Evolutionary conservation across 306 rosid genomes (phyloP), one percentile per base, ranked within the genome.

Genomic region (Quercus dentata): DNA sequence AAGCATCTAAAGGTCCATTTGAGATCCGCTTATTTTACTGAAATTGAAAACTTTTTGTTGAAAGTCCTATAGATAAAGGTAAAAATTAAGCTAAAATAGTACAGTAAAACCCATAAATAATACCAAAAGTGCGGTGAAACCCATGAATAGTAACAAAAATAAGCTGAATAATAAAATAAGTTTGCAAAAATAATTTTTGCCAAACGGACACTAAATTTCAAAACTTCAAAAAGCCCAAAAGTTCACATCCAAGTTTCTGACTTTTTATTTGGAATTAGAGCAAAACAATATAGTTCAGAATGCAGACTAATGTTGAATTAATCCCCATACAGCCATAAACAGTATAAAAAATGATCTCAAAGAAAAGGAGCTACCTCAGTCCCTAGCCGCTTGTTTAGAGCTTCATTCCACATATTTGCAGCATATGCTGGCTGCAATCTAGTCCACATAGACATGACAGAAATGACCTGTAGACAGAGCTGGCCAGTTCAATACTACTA

Each of bases 401-500:
- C 99, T 85, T 95, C 99, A 85, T 95, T 95, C 98, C 95, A 95
- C 99, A 95, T 95, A 81, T 92, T 95, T 78, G 97, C 98, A 88
- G 99, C 99, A 89, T 92, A 95, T 15, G 91, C 83, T 25, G 99
- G 99, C 92, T 95, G 99, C 97, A 95, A 30, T 77, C 97, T 88
- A 25, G 95, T 90, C 99, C 98, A 95, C 97, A 95, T 91, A 78
- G 99, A 91, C 98, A 95, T 95, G 94, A 95, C 97, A 90, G 99
- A 95, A 87, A 87, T 90, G 80, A 95, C 97, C 99, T 95, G 94
- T 79, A 81, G 76, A 61, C 73, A 69, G 20, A 81, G 56, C 68
- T 71, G 8, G 38, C 57, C 73, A 79, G 52, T 82, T 75, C 80
- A 63, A 80, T 81, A 76, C 11, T 30, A 77, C 55, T 74, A 17